phyloP scores from a whole-genome alignment of 2,329 filamentous ascomycete genomes.

The Alternaria arborescens region DNA sequence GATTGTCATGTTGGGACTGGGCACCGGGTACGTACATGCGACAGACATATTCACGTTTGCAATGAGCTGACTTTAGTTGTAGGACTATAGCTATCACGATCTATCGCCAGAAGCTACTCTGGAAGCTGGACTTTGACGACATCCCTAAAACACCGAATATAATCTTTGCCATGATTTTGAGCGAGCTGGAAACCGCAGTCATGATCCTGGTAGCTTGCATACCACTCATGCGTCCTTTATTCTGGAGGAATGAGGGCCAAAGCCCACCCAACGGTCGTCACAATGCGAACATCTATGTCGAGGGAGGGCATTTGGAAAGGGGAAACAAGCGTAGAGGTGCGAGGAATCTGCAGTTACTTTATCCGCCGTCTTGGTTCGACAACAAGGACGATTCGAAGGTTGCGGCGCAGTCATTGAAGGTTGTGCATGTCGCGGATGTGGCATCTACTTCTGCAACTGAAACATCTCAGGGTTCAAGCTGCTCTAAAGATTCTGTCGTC shows the following conservation, averaged over 20 bases:
- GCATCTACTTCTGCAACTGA: not conserved
- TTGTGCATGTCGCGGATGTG: not conserved
- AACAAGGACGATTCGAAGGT: not conserved
- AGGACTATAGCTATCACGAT: conserved; percentile 38
- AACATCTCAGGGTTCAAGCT: not conserved
- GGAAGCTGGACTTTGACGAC: conserved; percentile 22
- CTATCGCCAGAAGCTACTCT: conserved; percentile 30
- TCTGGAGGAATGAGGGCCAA: not conserved
- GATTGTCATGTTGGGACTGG: not conserved
- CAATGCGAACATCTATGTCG: not conserved
- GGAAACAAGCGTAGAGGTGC: not conserved
- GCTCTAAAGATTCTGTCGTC: not conserved
- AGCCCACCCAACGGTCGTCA: not conserved
- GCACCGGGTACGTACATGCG: not conserved
- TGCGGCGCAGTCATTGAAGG: not conserved
- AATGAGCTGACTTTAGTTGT: not conserved
- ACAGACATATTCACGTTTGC: not conserved
- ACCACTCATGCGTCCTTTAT: conserved; percentile 19
- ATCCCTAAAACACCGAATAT: conserved; percentile 24
- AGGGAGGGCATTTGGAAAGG: not conserved
- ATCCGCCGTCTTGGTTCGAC: not conserved
- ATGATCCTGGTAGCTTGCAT: not conserved
- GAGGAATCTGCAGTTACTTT: not conserved
- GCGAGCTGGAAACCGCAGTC: conserved; percentile 27
- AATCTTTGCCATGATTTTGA: conserved; percentile 31